Base-by-base conservation (phyloP, 257 asterid genomes). In the Marsdenia floribunda region DNA sequence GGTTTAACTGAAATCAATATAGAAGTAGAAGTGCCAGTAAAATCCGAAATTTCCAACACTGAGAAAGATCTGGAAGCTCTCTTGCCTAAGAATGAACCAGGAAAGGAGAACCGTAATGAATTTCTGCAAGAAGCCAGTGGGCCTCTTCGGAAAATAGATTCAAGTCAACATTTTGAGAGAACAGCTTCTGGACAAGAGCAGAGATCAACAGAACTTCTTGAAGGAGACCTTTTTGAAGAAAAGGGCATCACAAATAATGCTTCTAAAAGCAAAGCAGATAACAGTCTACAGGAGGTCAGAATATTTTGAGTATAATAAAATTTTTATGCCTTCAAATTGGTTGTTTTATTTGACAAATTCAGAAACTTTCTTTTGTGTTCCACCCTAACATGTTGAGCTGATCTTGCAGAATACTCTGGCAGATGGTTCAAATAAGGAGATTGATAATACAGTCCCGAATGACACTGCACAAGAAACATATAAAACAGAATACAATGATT, bases 331-430 rank as follows among this genome's bases (percentile, higher is more conserved):
- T 35, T 5, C 47, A 46, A 35, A 35, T 64, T 35, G 14, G 22
- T 29, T 61, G n/a, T 63, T 63, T 35, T 33, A 63, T 33, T 63
- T 63, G 46, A 68, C 55, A 68, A n/a, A 21, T 22, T 35, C 11
- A 67, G 44, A 67, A 33, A 29, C 68, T 4, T 11, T 67, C 16
- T 19, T 19, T 37, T 21, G 4, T 68, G 57, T 22, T 40, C 57
- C 37, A 3, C 13, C 19, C 70, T 52, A 46, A 60, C 26, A 46
- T 76, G 74, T 72, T 64, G 70, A 68, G 75, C 24, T 64, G 24
- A 35, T 18, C 49, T 46, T 64, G 77, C 78, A 86, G 90, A 79
- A 63, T 76, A 80, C 66, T 58, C 72, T 72, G 35, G n/a, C 72
- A 47, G 53, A 57, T 38, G 71, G 42, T 66, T 65, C 76, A 61